A percentile compares a stretch with the other conserved stretches of the same genome.
Evolutionary conservation across 768 basidiomycete species (phyloP).

Genomic region (Mycena kentingensis): DNA sequence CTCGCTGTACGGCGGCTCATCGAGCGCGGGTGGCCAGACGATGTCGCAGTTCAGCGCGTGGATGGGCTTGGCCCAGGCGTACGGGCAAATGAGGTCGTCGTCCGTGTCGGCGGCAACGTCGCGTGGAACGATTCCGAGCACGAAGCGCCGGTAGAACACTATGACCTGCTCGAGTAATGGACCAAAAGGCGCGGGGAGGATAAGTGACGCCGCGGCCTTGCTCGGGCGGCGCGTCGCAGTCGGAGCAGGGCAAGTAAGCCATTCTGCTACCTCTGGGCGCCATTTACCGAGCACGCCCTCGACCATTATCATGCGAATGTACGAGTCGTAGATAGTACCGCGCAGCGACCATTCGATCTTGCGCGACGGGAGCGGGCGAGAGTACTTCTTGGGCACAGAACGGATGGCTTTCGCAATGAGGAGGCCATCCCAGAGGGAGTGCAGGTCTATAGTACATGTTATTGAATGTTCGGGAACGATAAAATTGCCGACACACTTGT

Average conservation of each 20-base stretch:
- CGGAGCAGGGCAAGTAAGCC: conserved; percentile 66
- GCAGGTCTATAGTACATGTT: too few relatives aligned
- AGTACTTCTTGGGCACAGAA: conserved; percentile 73
- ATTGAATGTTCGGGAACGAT: too few relatives aligned
- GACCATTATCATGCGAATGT: conserved; percentile 83
- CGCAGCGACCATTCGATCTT: conserved; percentile 68
- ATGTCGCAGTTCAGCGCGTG: conserved; percentile 81
- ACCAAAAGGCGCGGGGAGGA: conserved; percentile 5
- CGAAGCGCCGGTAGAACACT: conserved; percentile 25
- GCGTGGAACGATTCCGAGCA: too few relatives aligned
- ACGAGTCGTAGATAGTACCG: conserved; percentile 84
- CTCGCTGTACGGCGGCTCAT: conserved; percentile 44
- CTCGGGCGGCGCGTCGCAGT: too few relatives aligned
- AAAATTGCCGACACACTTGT: too few relatives aligned
- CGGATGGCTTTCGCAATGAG: conserved; percentile 85
- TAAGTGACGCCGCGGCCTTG: too few relatives aligned
- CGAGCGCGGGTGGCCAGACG: conserved; percentile 76
- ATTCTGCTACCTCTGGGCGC: conserved; percentile 56
- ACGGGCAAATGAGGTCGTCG: conserved; percentile 69
- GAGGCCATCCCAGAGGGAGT: conserved; percentile 83
- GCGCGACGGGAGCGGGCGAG: conserved; percentile 65
- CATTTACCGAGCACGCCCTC: conserved; percentile 80
- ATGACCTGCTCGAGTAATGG: conserved; percentile 36
- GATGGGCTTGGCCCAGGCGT: conserved; percentile 72
- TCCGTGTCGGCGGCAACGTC: conserved; percentile 38